Evolutionary conservation across 257 asterid genomes (phyloP).

Genomic region (Nemophila menziesii): DNA sequence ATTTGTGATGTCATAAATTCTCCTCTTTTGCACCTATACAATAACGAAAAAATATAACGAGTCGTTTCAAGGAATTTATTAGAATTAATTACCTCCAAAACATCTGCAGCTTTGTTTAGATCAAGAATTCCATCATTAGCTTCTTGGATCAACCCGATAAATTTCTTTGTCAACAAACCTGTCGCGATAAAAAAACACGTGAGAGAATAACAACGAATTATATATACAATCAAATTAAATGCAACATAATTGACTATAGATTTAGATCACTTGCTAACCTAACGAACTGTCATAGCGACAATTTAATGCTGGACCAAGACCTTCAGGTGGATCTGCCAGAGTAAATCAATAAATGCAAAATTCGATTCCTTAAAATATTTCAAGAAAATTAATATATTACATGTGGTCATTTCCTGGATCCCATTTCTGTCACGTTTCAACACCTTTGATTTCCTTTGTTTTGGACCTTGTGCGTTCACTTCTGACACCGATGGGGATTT

Average conservation of each 20-base stretch:
- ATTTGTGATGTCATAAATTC: conserved; percentile 81
- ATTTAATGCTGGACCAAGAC: conserved; percentile 21
- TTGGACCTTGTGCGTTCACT: conserved; percentile 14
- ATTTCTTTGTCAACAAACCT: conserved; percentile 78
- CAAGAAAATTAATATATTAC: conserved; percentile 16
- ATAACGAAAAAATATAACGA: conserved; percentile 3
- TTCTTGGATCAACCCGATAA: conserved; percentile 42
- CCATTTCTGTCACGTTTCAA: conserved; percentile 23
- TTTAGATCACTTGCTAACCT: conserved; percentile 32
- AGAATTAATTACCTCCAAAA: conserved; percentile 37
- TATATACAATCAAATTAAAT: not conserved
- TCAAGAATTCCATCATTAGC: conserved; percentile 63
- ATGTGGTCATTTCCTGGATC: conserved; percentile 26
- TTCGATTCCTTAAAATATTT: conserved; percentile 5
- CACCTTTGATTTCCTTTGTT: conserved; percentile 19
- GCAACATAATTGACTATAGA: not conserved
- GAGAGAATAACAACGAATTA: not conserved
- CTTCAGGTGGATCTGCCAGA: conserved; percentile 38
- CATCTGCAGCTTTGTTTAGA: conserved; percentile 54
- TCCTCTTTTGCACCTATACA: conserved; percentile 75
- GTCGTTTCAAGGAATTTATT: not conserved
- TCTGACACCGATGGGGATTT: conserved; percentile 11
- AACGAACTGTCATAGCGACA: conserved; percentile 75
- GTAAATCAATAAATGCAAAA: conserved; percentile 11
- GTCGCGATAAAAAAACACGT: conserved; percentile 11